These are phyloP conservation scores for Trichoderma hamatum DNA, from an alignment of 2,329 filamentous ascomycete genomes.

Conservation along the genomic window DNA sequence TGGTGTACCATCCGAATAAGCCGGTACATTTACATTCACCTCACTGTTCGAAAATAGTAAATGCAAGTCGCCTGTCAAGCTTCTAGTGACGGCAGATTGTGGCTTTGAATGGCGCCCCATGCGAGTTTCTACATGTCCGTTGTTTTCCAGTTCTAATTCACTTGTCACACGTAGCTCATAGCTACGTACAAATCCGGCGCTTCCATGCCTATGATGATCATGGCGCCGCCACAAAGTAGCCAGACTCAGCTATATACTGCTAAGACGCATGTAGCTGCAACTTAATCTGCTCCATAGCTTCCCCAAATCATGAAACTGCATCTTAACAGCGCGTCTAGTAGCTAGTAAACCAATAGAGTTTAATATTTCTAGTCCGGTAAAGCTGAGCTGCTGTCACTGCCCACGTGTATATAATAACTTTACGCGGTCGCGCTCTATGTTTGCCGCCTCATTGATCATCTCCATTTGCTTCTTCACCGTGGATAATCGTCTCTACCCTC, in stretches of 20 bases:
- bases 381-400: neutral
- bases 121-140: neutral
- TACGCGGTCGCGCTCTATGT: neutral
- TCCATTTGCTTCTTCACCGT: neutral
- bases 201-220: neutral
- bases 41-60: neutral
- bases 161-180: neutral
- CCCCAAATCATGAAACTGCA: no score
- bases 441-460: neutral
- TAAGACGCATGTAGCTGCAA: no score
- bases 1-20: neutral
- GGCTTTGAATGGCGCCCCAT: neutral
- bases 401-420: neutral
- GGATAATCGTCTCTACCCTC: neutral
- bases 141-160: neutral
- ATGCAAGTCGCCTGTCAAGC: neutral
- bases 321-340: no score
- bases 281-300: no score
- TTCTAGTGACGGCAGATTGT: neutral
- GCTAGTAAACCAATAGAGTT: neutral
- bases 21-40: neutral
- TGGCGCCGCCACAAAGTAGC: neutral
- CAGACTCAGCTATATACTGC: no score
- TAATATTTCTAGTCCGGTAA: neutral
- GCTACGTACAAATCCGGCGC: neutral